Conservation (phyloP, 495 filamentous ascomycete genomes). For the Schizothecium vesticola region DNA sequence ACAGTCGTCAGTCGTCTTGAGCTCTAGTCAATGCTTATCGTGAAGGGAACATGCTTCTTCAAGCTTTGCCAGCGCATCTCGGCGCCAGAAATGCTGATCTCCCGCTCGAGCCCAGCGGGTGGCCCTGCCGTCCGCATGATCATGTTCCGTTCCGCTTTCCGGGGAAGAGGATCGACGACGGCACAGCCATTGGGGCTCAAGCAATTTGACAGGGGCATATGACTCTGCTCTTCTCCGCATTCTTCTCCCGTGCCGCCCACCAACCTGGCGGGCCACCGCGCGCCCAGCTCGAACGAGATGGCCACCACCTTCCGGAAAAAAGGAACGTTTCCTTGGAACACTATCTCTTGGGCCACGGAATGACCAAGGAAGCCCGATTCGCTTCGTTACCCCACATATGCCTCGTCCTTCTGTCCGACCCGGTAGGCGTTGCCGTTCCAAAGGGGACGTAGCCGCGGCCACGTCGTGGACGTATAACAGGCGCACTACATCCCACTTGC, state of each 20-base stretch:
- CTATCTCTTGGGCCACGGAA: neutral
- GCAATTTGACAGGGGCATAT: neutral
- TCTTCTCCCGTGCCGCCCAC: neutral
- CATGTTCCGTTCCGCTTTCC: conserved; percentile 5
- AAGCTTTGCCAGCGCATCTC: neutral
- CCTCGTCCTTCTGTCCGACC: neutral
- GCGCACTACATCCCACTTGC: neutral
- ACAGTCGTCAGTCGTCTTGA: no score
- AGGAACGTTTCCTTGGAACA: neutral
- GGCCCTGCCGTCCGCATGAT: neutral
- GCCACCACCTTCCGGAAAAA: neutral
- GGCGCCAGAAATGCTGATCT: neutral
- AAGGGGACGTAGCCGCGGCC: neutral
- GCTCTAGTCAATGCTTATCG: neutral
- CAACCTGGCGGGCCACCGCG: neutral
- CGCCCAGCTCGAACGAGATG: neutral
- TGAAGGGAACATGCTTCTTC: neutral
- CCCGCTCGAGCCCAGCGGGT: neutral
- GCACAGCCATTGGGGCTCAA: neutral
- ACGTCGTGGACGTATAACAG: neutral
- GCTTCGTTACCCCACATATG: neutral
- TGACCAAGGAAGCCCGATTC: neutral
- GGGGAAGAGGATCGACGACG: neutral
- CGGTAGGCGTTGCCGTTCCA: neutral
- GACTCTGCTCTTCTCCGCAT: neutral